Evolutionary conservation across 1,139 yeast species (phyloP).

Genomic region (Eremothecium gossypii): DNA sequence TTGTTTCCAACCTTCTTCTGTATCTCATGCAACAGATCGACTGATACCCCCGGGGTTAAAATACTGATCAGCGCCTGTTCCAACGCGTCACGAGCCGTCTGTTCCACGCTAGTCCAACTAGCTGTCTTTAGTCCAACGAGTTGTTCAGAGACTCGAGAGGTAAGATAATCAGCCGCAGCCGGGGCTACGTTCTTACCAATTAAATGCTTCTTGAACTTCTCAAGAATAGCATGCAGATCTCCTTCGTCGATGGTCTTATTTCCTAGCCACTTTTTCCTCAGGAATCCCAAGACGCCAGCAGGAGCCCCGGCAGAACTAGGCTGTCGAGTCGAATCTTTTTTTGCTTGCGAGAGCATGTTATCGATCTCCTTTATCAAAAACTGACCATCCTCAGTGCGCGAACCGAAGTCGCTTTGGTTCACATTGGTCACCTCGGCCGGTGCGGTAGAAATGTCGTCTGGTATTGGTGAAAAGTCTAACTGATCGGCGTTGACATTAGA

Average conservation of each 20-base stretch:
- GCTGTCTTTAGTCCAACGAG: constrained; percentile 58
- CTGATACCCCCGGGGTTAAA: constrained; percentile 85
- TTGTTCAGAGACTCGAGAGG: constrained; percentile 49
- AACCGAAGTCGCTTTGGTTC: constrained; percentile 37
- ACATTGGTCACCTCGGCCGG: constrained; percentile 14
- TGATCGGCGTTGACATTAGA: constrained; percentile 30
- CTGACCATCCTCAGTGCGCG: constrained; percentile 32
- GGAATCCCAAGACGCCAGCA: constrained; percentile 42
- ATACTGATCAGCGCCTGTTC: constrained; percentile 71
- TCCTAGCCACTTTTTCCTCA: constrained; percentile 46
- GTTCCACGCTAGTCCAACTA: constrained; percentile 53
- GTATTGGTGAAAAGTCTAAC: constrained; percentile 40
- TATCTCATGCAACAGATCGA: constrained; percentile 78
- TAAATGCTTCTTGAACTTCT: constrained; percentile 44
- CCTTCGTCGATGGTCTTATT: constrained; percentile 48
- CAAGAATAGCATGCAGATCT: constrained; percentile 46
- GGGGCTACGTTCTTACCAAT: constrained; percentile 43
- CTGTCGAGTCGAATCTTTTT: constrained; percentile 31
- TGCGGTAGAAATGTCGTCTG: constrained; percentile 10
- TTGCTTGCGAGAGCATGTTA: constrained; percentile 34
- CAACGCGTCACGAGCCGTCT: constrained; percentile 57
- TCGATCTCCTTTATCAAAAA: constrained; percentile 29
- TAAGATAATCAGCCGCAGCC: constrained; percentile 50
- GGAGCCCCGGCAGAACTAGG: constrained; percentile 18
- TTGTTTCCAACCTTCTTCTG: constrained; percentile 36